A percentile compares a stretch with the other conserved stretches of the same genome.
Evolutionary conservation across 352 stramenopile genomes (phyloP).

Genomic region (Pythium graminicola): DNA sequence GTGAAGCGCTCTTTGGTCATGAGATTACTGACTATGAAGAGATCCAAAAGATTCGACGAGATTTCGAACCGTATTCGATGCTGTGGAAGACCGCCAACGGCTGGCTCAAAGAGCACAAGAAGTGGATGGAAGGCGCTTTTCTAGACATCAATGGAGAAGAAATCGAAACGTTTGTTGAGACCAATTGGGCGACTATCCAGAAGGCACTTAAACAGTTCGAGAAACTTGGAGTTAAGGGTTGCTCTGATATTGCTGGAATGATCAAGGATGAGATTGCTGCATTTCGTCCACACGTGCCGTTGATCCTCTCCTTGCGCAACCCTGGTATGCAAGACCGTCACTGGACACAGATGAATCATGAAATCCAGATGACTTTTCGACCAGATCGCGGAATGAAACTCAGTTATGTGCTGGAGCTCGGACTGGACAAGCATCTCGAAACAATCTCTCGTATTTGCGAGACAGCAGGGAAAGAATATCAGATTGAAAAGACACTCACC

Average conservation of each 20-base stretch:
- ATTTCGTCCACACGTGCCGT: slow-evolving; percentile 91
- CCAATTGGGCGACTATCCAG: slow-evolving; percentile 79
- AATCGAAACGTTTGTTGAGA: slow-evolving; percentile 87
- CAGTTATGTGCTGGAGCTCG: slow-evolving; percentile 80
- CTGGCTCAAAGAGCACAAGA: slow-evolving; percentile 89
- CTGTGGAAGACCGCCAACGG: slow-evolving; percentile 89
- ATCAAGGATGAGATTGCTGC: slow-evolving; percentile 91
- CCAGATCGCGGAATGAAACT: slow-evolving; percentile 87
- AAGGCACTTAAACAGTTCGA: slow-evolving; percentile 93
- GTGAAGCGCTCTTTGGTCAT: slow-evolving; percentile 87
- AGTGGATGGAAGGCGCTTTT: slow-evolving; percentile 90
- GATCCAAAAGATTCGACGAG: slow-evolving; percentile 84
- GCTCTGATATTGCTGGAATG: slow-evolving; percentile 84
- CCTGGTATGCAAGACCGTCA: slow-evolving; percentile 92
- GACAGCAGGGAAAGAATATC: slow-evolving; percentile 92
- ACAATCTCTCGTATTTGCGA: slow-evolving; percentile 91
- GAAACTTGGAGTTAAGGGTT: slow-evolving; percentile 76
- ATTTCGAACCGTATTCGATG: slow-evolving; percentile 92
- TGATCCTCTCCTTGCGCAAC: slow-evolving; percentile 89
- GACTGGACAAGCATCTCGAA: slow-evolving; percentile 82
- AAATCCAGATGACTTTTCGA: slow-evolving; percentile 77
- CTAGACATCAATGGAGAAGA: slow-evolving; percentile 88
- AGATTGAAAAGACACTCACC: slow-evolving; percentile 89
- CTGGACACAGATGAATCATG: slow-evolving; percentile 88
- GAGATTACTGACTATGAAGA: slow-evolving; percentile 87